phyloP scores from a whole-genome alignment of 495 filamentous ascomycete species.

The Aspergillus homomorphus region DNA sequence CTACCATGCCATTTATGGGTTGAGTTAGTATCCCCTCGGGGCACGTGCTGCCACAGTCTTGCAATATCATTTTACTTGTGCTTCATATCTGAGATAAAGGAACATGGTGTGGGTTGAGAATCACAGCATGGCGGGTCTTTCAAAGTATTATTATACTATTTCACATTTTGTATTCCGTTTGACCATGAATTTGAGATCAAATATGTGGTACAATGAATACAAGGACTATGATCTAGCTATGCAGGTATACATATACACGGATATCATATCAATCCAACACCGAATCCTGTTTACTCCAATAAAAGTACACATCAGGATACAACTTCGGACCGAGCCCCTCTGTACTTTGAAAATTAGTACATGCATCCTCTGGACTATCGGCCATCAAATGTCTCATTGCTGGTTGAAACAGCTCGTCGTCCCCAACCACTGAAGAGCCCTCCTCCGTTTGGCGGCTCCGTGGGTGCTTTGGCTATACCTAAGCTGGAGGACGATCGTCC shows the following conservation, averaged over 20 bases:
- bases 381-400: slow-evolving; percentile 14
- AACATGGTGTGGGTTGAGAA: no score
- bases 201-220: no score
- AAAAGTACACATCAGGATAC: neutral
- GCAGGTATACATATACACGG: neutral
- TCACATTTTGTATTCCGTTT: neutral
- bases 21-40: no score
- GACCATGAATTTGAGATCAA: neutral
- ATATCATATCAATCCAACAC: neutral
- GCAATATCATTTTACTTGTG: no score
- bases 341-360: neutral
- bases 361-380: neutral
- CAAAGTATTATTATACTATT: neutral
- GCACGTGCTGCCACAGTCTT: no score
- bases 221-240: neutral
- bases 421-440: slow-evolving; percentile 60
- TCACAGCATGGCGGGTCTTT: neutral
- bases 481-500: slow-evolving; percentile 19
- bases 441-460: slow-evolving; percentile 32
- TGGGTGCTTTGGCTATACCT: slow-evolving; percentile 25
- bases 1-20: no score
- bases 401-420: slow-evolving; percentile 37
- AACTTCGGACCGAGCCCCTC: neutral
- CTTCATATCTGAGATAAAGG: no score
- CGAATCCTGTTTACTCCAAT: neutral